phyloP scores from a whole-genome alignment of 768 basidiomycete species.

The Paxillus rubicundulus region DNA sequence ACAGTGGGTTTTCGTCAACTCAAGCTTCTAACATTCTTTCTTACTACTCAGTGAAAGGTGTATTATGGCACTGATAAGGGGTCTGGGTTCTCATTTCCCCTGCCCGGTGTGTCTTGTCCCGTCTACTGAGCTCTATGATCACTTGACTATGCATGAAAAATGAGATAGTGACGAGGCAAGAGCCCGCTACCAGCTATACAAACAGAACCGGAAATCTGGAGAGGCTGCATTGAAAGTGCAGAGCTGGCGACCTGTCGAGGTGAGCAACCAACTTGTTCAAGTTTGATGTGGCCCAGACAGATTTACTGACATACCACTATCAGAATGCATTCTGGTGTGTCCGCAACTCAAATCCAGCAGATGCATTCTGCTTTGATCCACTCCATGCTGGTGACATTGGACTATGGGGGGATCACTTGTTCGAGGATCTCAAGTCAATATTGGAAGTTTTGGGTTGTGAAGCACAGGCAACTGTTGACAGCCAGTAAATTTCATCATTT shows the following conservation, averaged over 20 bases:
- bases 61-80: slow-evolving; percentile 36
- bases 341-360: too few relatives aligned
- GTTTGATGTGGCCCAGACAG: not conserved
- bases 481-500: too few relatives aligned
- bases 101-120: slow-evolving; percentile 39
- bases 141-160: slow-evolving; percentile 17
- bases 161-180: slow-evolving; percentile 7
- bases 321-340: too few relatives aligned
- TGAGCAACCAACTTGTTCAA: slow-evolving; percentile 18
- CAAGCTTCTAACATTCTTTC: too few relatives aligned
- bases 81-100: slow-evolving; percentile 24
- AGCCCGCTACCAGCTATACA: not conserved
- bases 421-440: too few relatives aligned
- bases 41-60: slow-evolving; percentile 19
- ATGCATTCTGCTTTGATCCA: too few relatives aligned
- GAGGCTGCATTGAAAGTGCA: slow-evolving; percentile 7
- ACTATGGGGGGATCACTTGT: too few relatives aligned
- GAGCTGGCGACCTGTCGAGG: slow-evolving; percentile 15
- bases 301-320: slow-evolving; percentile 7
- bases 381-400: too few relatives aligned
- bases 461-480: too few relatives aligned
- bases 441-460: too few relatives aligned
- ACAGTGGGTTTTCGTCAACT: too few relatives aligned
- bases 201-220: slow-evolving; percentile 4
- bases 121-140: slow-evolving; percentile 17